Base-by-base conservation (phyloP, 192 early-diverging fungal species). In the Coemansia sp. region DNA sequence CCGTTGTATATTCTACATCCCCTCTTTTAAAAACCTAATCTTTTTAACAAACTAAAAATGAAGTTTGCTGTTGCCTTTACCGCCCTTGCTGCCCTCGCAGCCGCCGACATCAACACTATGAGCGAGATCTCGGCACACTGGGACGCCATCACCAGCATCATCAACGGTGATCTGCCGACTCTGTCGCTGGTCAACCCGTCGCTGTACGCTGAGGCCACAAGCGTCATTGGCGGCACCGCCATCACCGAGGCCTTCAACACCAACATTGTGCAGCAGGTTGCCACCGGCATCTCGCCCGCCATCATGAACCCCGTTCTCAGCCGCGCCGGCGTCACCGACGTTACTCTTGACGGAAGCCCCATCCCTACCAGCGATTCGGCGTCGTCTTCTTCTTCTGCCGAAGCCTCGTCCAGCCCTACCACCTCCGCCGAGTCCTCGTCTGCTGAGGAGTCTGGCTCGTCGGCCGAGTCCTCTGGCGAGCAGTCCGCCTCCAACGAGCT, bases 231-330 rank as follows among this genome's bases (percentile, higher is more conserved):
- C 64, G 76, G 76, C 25, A 67, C 71, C 57, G 34, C 40, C 59
- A 63, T 79, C 50, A 70, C 70, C 17, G 63, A 67, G 49, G 54
- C 50, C 9, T 79, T 64, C 46, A 58, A 79, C 67, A 38, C 46
- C 48, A 40, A 60, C 35, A 62, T 79, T 15, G 61, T 79, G 56
- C 76, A 79, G 71, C 65, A 74, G 34, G 76, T 79, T 13, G 76
- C 76, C 43, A 79, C 76, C 52, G 71, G 71, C 53, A 70, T 79
- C 50, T 32, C 68, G 46, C 71, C 76, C 43, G 76, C 61, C 52
- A 65, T 79, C 50, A 70, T 79, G 71, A 79, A 79, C 68, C 63
- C 63, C 14, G 71, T 79, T 22, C 68, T 79, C 8, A 53, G 41
- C 63, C 76, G 71, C 54, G 76, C 76, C 25, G 71, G 76, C 42